Evolutionary conservation across 306 rosid genomes (phyloP), one percentile per base, ranked within the genome.

Genomic region (Pueraria montana): DNA sequence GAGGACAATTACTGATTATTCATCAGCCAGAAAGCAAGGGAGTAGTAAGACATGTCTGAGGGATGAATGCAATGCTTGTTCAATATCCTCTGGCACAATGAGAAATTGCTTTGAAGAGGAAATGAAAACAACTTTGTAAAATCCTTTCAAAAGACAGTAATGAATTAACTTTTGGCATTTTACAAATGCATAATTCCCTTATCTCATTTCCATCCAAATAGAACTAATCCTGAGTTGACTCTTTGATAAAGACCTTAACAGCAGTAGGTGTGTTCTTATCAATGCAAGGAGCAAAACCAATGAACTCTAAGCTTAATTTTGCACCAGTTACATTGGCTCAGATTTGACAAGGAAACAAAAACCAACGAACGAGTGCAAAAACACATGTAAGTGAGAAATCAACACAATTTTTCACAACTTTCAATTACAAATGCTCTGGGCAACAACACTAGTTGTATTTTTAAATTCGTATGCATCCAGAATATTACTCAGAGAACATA

Each of bases 401-500:
- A 86, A 75, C 72, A 74, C 32, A 17, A 58, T 32, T 76, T 72
- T 85, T 85, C 87, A 82, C 70, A 86, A 50, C 84, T 80, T 80
- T 59, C 79, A 80, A 74, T 62, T 67, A 59, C 67, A 85, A 80
- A 82, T 34, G 70, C 56, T 79, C 53, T 74, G 46, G 56, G 46
- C 73, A 82, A 84, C 83, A 83, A 78, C 61, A 84, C 65, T 36
- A 73, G 56, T 83, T 78, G 68, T 14, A 63, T 67, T 82, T 75
- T 81, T 64, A 68, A 80, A 87, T 82, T 88, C 72, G 20, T 55
- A 61, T 70, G 20, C 59, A 83, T 86, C 86, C 84, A 84, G 63
- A 76, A 68, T 18, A 86, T 36, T 49, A 68, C 68, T 58, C 38
- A 87, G 49, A 83, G 52, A 83, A 75, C 21, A 11, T 64, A 24